phyloP scores from a whole-genome alignment of 495 filamentous ascomycete species.

The Daldinia decipiens region DNA sequence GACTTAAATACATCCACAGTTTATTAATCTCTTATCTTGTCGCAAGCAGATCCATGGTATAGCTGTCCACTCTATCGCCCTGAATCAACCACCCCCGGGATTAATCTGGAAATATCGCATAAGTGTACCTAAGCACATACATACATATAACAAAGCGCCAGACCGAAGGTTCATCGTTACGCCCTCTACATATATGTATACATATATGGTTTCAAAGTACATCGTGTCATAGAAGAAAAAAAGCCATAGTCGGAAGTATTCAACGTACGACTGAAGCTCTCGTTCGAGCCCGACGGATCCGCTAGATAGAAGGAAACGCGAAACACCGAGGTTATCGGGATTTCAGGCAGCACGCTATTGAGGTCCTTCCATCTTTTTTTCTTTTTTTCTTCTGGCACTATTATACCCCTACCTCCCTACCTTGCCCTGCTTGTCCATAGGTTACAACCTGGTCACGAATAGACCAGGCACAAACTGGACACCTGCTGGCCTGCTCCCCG shows the following conservation, averaged over 20 bases:
- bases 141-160: slow-evolving; percentile 7
- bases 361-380: slow-evolving; percentile 18
- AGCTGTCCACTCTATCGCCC: slow-evolving; percentile 9
- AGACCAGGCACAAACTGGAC: slow-evolving; percentile 40
- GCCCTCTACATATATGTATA: not conserved
- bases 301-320: slow-evolving; percentile 30
- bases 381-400: not conserved
- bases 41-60: slow-evolving; percentile 22
- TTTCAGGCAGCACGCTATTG: slow-evolving; percentile 43
- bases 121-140: too few relatives aligned
- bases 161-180: slow-evolving; percentile 11
- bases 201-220: not conserved
- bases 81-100: not conserved
- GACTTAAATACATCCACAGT: slow-evolving; percentile 28
- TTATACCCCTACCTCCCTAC: slow-evolving; percentile 19
- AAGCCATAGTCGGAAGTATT: slow-evolving; percentile 17
- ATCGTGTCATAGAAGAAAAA: slow-evolving; percentile 25
- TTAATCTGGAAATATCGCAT: not conserved
- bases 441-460: slow-evolving; percentile 43
- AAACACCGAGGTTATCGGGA: slow-evolving; percentile 42
- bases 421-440: slow-evolving; percentile 19
- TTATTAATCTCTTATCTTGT: slow-evolving; percentile 27
- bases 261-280: slow-evolving; percentile 28
- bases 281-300: slow-evolving; percentile 44
- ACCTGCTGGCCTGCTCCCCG: slow-evolving; percentile 17